Evolutionary conservation across 2,329 filamentous ascomycete genomes (phyloP).

Genomic region (Aspergillus puulaauensis): DNA sequence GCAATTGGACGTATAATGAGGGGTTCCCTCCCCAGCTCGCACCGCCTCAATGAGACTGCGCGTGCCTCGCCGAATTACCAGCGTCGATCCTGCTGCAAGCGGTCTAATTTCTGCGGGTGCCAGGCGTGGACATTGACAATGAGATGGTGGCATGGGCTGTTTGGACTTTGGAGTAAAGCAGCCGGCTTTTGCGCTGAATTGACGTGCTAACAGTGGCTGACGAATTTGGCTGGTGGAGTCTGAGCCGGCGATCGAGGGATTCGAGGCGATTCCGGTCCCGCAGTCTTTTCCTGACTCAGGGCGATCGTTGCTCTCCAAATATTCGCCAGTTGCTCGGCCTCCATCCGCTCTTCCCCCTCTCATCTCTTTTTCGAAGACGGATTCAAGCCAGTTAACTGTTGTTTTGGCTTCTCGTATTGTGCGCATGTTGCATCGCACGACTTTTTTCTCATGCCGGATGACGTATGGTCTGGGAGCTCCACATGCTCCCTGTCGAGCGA

Average conservation of each 20-base stretch:
- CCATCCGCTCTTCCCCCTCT: background rate
- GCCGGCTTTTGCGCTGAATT: background rate
- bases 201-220: background rate
- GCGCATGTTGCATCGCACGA: background rate
- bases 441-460: constrained; percentile 4
- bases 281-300: background rate
- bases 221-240: background rate
- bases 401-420: background rate
- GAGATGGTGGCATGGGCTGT: background rate
- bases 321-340: background rate
- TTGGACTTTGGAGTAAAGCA: background rate
- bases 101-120: background rate
- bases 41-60: constrained; percentile 1
- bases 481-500: background rate
- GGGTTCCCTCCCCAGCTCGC: constrained; percentile 7
- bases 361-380: background rate
- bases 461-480: constrained; percentile 7
- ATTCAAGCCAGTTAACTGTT: no score
- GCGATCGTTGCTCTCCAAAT: background rate
- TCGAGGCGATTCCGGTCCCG: background rate
- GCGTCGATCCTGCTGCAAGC: background rate
- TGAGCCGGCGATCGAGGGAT: background rate
- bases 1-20: constrained; percentile 7
- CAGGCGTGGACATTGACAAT: background rate
- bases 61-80: background rate